phyloP scores from a whole-genome alignment of 805 yeast genomes.

The Maudiozyma bulderi region DNA sequence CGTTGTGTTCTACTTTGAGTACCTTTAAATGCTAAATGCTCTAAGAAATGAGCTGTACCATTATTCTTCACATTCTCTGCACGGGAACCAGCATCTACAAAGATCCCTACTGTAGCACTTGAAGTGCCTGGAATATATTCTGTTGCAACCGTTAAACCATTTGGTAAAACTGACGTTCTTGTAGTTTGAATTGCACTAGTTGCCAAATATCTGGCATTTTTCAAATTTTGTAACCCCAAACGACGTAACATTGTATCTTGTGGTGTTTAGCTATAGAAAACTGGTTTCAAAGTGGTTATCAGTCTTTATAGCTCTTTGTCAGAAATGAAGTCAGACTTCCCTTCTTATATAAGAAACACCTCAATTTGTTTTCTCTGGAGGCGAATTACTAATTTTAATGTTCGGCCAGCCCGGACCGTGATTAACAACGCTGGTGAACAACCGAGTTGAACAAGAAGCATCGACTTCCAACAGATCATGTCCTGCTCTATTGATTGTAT shows the following conservation, averaged over 20 bases:
- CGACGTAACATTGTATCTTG: slow-evolving; percentile 6
- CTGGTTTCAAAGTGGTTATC: too few relatives aligned
- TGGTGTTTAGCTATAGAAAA: not conserved
- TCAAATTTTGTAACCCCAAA: not conserved
- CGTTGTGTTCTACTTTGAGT: slow-evolving; percentile 73
- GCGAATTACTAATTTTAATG: too few relatives aligned
- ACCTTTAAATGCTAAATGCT: slow-evolving; percentile 95
- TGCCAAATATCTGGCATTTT: not conserved
- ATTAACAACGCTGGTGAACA: too few relatives aligned
- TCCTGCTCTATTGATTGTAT: not conserved
- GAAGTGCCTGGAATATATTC: slow-evolving; percentile 78
- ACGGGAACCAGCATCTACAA: slow-evolving; percentile 97
- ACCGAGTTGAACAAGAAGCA: too few relatives aligned
- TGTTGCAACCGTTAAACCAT: slow-evolving; percentile 91
- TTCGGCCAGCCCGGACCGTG: too few relatives aligned
- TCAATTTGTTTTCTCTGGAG: too few relatives aligned
- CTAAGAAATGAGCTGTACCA: slow-evolving; percentile 96
- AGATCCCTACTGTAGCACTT: slow-evolving; percentile 96
- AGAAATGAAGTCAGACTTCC: too few relatives aligned
- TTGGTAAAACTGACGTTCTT: slow-evolving; percentile 64
- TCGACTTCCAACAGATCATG: not conserved
- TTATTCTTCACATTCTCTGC: slow-evolving; percentile 79
- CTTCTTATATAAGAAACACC: too few relatives aligned
- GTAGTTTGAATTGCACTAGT: slow-evolving; percentile 5
- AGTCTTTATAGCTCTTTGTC: too few relatives aligned